phyloP scores from a whole-genome alignment of 1,284 basidiomycete species.

The Ceratobasidium sp. region DNA sequence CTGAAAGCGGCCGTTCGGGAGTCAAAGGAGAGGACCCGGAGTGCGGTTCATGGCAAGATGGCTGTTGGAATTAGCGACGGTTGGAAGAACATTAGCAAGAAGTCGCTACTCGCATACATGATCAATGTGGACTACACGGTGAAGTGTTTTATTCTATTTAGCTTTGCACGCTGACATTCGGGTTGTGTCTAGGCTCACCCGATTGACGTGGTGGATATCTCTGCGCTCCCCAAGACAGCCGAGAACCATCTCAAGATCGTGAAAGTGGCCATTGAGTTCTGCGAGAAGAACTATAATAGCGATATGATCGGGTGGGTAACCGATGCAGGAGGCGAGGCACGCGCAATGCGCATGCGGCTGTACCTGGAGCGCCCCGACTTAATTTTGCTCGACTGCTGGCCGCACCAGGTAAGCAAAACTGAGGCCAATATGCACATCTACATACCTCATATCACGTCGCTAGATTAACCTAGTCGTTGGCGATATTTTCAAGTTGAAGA shows the following conservation, averaged over 20 bases:
- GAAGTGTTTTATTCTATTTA: background rate
- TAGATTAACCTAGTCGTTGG: slow-evolving; percentile 61
- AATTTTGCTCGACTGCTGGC: slow-evolving; percentile 58
- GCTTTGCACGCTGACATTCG: background rate
- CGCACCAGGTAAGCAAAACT: slow-evolving; percentile 57
- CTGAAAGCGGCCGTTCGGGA: background rate
- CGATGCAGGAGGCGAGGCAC: slow-evolving; percentile 59
- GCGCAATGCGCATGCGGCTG: slow-evolving; percentile 54
- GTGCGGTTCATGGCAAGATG: slow-evolving; percentile 12
- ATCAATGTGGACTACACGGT: slow-evolving; percentile 13
- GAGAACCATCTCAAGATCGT: slow-evolving; percentile 54
- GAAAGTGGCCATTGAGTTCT: slow-evolving; percentile 49
- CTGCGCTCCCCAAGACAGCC: slow-evolving; percentile 55
- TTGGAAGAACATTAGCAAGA: slow-evolving; percentile 24
- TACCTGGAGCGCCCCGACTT: slow-evolving; percentile 52
- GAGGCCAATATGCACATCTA: background rate
- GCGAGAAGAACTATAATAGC: slow-evolving; percentile 20
- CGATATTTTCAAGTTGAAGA: slow-evolving; percentile 55
- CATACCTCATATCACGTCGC: background rate
- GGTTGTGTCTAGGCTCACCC: slow-evolving; percentile 52
- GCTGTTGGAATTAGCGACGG: slow-evolving; percentile 38
- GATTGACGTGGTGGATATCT: slow-evolving; percentile 55
- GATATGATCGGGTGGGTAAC: slow-evolving; percentile 55
- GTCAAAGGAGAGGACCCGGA: slow-evolving; percentile 9
- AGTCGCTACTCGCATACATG: slow-evolving; percentile 35